Base-by-base conservation (phyloP, 1,139 yeast species). In the Pichia sp. region DNA sequence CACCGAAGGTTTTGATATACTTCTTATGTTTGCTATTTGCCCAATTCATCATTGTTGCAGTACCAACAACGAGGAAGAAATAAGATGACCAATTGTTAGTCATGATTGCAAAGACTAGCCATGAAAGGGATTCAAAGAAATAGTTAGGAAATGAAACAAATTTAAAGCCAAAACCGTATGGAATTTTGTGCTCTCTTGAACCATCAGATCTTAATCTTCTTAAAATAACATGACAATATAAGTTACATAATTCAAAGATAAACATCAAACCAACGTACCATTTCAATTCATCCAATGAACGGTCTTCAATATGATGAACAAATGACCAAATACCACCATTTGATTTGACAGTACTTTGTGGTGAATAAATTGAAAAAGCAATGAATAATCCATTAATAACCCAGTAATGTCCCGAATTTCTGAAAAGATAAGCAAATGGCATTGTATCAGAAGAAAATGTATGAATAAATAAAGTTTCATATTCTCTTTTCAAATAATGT, bases 391-490 rank as follows among this genome's bases (percentile, higher is more conserved):
- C 98, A 45, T 93, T 85, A 58, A 93, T 73, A 33, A 88, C 67
- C 97, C 98, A 91, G 72, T 93, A 93, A 68, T 93, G 97, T 58
- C 79, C 75, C 41, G 91, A 84, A 73, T 93, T 93, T 71, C 91
- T 89, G 76, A 93, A 87, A 57, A 93, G 73, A 70, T 89, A 87
- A 68, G 81, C 79, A 47, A 85, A 66, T 3, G 99, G 99, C 99
- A 93, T 93, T 31, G 99, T 93, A 31, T 89, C 83, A 57, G 83
- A 75, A 33, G 96, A 87, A 67, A 93, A 93, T 58, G 58, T 78
- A 71, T 93, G 99, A 47, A 93, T 84, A 63, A 80, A 84, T 34
- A 86, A 61, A 9, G 97, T 89, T 69, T 93, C 99, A 58, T 77
- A 77, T 67, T 90, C 97, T 66, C 99, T 83, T 73, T 93, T 93